These are phyloP conservation scores for Microsporum ferrugineum DNA, from an alignment of 2,329 filamentous ascomycete genomes.

Conservation along the genomic window DNA sequence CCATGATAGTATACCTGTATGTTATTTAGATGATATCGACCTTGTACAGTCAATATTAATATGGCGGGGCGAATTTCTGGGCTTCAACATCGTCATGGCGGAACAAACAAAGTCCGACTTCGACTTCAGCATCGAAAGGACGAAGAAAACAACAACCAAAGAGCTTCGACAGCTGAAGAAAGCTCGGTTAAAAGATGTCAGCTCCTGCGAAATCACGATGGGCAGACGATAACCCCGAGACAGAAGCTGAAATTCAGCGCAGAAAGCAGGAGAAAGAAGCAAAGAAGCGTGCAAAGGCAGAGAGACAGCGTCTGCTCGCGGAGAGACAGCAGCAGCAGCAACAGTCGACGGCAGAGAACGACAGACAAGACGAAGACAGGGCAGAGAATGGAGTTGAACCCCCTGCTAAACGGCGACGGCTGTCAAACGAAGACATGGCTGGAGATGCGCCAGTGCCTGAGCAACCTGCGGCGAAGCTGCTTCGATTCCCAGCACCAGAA, in stretches of 20 bases:
- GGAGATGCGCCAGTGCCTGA: constrained; percentile 18
- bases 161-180: neutral
- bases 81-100: neutral
- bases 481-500: constrained; percentile 57
- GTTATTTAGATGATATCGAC: too few species aligned
- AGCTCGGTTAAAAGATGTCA: constrained; percentile 42
- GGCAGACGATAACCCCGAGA: constrained; percentile 75
- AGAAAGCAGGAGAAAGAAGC: constrained; percentile 76
- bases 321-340: constrained; percentile 35
- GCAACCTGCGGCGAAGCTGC: constrained; percentile 42
- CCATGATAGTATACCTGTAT: neutral
- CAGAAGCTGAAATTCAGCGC: constrained; percentile 54
- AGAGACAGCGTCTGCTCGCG: constrained; percentile 59
- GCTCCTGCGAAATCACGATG: constrained; percentile 63
- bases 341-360: constrained; percentile 19
- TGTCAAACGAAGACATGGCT: constrained; percentile 41
- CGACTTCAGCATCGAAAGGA: neutral
- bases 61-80: neutral
- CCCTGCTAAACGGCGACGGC: constrained; percentile 50
- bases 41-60: too few species aligned
- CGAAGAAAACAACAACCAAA: neutral
- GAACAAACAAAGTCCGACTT: constrained; percentile 1
- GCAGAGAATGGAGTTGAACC: constrained; percentile 20
- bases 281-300: constrained; percentile 71
- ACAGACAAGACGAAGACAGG: constrained; percentile 9